phyloP scores from a whole-genome alignment of 257 asterid genomes.

The Petrea volubilis region DNA sequence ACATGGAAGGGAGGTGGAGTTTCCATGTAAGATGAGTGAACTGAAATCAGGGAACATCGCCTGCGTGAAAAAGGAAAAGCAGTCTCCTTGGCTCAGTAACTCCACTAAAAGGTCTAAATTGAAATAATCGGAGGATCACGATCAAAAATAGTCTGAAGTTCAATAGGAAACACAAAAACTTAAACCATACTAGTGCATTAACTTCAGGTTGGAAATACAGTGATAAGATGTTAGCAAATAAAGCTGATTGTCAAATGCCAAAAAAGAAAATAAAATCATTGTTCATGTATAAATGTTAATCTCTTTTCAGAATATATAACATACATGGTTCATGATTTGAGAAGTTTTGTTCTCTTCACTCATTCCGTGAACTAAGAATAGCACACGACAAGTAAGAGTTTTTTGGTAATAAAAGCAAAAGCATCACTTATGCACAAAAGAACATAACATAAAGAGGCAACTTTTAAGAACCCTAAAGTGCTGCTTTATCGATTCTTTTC shows the following conservation, averaged over 20 bases:
- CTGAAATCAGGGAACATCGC: conserved; percentile 38
- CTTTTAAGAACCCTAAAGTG: neutral
- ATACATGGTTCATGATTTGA: too few relatives aligned
- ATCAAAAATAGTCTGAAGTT: neutral
- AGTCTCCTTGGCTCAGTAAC: conserved; percentile 7
- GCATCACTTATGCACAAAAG: too few relatives aligned
- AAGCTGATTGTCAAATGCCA: too few relatives aligned
- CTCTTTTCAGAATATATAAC: too few relatives aligned
- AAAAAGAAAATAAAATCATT: too few relatives aligned
- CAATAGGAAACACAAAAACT: neutral
- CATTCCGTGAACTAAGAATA: too few relatives aligned
- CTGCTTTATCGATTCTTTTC: neutral
- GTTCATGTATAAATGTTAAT: too few relatives aligned
- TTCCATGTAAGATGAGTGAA: conserved; percentile 34
- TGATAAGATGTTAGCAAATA: neutral
- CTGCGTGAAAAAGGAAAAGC: conserved; percentile 33
- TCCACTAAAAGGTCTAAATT: conserved; percentile 7
- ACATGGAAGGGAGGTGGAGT: conserved; percentile 28
- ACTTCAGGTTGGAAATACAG: too few relatives aligned
- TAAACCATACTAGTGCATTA: neutral
- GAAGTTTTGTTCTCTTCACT: too few relatives aligned
- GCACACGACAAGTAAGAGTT: too few relatives aligned
- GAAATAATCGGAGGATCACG: neutral
- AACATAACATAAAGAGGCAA: too few relatives aligned
- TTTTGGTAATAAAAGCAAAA: too few relatives aligned